Percentiles rank a stretch among this genome's conserved stretches.
Evolutionary conservation across 2,329 filamentous ascomycete species (phyloP).

Genomic region (Pezizomycotina sp.): DNA sequence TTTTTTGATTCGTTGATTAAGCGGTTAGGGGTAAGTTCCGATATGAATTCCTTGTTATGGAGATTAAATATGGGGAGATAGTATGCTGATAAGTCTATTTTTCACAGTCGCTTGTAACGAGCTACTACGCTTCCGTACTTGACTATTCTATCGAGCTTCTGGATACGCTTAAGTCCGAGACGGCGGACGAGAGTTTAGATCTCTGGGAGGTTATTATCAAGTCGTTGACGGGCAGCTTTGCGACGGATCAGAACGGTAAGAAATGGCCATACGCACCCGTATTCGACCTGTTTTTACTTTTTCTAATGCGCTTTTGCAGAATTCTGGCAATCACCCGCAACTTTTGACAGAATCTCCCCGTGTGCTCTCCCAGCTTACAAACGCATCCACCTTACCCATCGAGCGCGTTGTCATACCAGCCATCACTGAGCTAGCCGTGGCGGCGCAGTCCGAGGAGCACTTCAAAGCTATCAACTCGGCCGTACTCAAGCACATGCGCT

Average conservation of each 20-base stretch:
- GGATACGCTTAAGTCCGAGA: conserved; percentile 26
- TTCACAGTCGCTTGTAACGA: conserved; percentile 64
- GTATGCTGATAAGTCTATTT: conserved; percentile 20
- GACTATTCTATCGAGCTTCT: conserved; percentile 45
- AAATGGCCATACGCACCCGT: conserved; percentile 10
- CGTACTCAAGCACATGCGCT: conserved; percentile 62
- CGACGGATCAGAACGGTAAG: conserved; percentile 73
- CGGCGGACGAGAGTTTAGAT: conserved; percentile 35
- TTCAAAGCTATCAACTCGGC: conserved; percentile 73
- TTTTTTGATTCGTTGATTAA: conserved; percentile 70
- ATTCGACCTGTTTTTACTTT: conserved; percentile 1
- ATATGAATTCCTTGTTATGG: not conserved
- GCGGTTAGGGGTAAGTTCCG: conserved; percentile 47
- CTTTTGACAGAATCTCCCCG: conserved; percentile 57
- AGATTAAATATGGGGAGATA: no score
- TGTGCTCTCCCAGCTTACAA: conserved; percentile 49
- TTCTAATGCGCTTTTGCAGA: conserved; percentile 30
- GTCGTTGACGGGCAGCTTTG: conserved; percentile 59
- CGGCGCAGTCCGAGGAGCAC: conserved; percentile 71
- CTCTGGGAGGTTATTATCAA: conserved; percentile 55
- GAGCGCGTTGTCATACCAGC: conserved; percentile 9
- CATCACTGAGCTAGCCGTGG: conserved; percentile 42
- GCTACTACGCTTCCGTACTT: conserved; percentile 71
- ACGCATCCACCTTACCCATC: conserved; percentile 38
- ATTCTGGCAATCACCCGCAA: conserved; percentile 85